Conservation (phyloP, 108 stramenopile species). For the Skeletonema tropicum region DNA sequence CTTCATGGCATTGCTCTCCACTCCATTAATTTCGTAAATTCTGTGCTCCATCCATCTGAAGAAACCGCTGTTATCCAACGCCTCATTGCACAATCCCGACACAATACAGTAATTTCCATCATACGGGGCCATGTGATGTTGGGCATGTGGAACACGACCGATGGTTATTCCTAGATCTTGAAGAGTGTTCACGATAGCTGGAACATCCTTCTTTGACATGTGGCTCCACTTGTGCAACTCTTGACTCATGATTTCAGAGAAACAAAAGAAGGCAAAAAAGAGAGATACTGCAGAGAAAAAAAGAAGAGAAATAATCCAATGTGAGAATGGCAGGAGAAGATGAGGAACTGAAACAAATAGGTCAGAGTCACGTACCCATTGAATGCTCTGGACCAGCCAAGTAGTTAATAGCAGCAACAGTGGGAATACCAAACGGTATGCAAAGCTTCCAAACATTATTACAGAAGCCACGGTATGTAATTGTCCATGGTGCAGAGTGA, state of each 20-base stretch:
- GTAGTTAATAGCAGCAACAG: conserved; percentile 53
- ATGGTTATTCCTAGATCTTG: conserved; percentile 73
- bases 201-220: conserved; percentile 65
- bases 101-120: conserved; percentile 95
- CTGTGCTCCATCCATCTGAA: conserved; percentile 83
- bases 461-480: conserved; percentile 88
- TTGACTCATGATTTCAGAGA: conserved; percentile 80
- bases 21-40: conserved; percentile 82
- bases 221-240: conserved; percentile 93
- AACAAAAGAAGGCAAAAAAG: conserved; percentile 75
- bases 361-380: conserved; percentile 28
- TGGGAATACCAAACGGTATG: conserved; percentile 76
- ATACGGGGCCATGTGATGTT: conserved; percentile 89
- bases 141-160: conserved; percentile 78
- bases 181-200: conserved; percentile 58
- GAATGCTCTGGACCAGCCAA: conserved; percentile 54
- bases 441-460: conserved; percentile 95
- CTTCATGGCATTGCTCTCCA: conserved; percentile 89
- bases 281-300: conserved; percentile 41
- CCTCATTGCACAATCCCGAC: conserved; percentile 75
- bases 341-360: background rate
- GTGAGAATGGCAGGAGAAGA: background rate
- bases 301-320: background rate
- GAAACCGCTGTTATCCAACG: conserved; percentile 79
- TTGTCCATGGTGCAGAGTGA: conserved; percentile 94